Conservation (phyloP, 1,284 basidiomycete species). For the Cutaneotrichosporon spelunceum region DNA sequence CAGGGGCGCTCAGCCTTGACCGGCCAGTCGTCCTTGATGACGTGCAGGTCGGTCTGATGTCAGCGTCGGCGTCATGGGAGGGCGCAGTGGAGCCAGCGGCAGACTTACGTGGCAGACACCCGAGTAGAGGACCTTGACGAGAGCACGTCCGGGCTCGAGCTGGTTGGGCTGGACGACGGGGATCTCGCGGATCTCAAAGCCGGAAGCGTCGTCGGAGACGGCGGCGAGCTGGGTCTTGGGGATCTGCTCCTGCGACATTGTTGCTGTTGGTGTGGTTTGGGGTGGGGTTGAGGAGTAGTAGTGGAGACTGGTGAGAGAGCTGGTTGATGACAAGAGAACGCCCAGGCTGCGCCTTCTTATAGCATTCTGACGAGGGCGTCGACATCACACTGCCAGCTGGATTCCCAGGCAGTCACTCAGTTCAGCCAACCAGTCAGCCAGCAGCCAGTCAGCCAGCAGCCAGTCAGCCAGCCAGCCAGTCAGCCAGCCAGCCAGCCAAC, state of each 20-base stretch:
- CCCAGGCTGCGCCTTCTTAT: conserved; percentile 7
- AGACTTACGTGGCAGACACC: conserved; percentile 53
- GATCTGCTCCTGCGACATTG: conserved; percentile 23
- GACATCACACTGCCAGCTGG: neutral
- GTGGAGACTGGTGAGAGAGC: conserved; percentile 7
- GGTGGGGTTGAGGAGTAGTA: conserved; percentile 12
- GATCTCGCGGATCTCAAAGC: conserved; percentile 25
- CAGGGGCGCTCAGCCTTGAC: conserved; percentile 64
- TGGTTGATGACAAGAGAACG: conserved; percentile 11
- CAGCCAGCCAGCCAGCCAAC: too few relatives aligned
- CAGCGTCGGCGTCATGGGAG: neutral
- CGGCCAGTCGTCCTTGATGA: conserved; percentile 67
- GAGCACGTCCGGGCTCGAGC: conserved; percentile 27
- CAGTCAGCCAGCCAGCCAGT: too few relatives aligned
- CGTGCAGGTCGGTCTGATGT: conserved; percentile 75
- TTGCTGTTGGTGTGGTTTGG: conserved; percentile 14
- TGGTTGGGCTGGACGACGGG: conserved; percentile 27
- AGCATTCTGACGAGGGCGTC: neutral
- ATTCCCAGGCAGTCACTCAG: neutral
- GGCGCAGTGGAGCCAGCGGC: neutral
- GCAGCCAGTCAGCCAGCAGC: too few relatives aligned
- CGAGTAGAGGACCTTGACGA: conserved; percentile 54
- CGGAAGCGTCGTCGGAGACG: conserved; percentile 25
- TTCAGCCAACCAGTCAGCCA: too few relatives aligned
- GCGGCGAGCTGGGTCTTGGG: conserved; percentile 31